phyloP scores from a whole-genome alignment of 345 rosid species.

The Rhodamnia rubescens region DNA sequence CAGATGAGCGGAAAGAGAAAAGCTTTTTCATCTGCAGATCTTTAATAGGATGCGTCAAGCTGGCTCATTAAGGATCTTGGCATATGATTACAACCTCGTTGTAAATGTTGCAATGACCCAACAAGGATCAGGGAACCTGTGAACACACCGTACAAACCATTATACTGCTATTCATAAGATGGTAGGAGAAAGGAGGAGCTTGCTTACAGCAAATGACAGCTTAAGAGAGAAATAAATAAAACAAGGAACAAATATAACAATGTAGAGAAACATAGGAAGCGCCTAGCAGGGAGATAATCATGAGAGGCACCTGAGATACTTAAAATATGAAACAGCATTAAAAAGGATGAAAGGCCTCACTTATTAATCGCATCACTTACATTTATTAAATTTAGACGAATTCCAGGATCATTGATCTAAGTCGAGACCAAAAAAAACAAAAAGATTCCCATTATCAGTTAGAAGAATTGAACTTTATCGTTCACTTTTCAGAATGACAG shows the following conservation, averaged over 20 bases:
- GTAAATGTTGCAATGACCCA: not conserved
- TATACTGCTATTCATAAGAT: not conserved
- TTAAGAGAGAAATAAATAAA: not conserved
- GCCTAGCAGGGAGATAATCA: not conserved
- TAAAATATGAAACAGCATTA: not conserved
- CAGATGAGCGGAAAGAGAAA: slow-evolving; percentile 61
- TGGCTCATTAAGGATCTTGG: not conserved
- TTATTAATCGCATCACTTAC: not conserved
- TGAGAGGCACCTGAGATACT: not conserved
- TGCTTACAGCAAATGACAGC: not conserved
- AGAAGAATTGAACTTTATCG: not conserved
- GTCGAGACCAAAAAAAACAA: not conserved
- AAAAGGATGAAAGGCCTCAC: not conserved
- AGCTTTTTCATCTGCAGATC: slow-evolving; percentile 69
- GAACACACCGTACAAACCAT: not conserved
- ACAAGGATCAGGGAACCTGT: not conserved
- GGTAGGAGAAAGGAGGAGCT: not conserved
- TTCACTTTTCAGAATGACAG: not conserved
- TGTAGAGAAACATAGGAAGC: not conserved
- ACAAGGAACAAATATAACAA: not conserved
- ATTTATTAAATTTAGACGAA: not conserved
- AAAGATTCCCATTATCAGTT: not conserved
- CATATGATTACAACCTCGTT: not conserved
- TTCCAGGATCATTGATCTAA: not conserved
- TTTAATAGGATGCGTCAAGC: slow-evolving; percentile 1